A percentile compares a stretch with the other conserved stretches of the same genome.
These are phyloP conservation scores for Beta vulgaris DNA, from an alignment of 148 eudicot genomes.

Conservation along the genomic window DNA sequence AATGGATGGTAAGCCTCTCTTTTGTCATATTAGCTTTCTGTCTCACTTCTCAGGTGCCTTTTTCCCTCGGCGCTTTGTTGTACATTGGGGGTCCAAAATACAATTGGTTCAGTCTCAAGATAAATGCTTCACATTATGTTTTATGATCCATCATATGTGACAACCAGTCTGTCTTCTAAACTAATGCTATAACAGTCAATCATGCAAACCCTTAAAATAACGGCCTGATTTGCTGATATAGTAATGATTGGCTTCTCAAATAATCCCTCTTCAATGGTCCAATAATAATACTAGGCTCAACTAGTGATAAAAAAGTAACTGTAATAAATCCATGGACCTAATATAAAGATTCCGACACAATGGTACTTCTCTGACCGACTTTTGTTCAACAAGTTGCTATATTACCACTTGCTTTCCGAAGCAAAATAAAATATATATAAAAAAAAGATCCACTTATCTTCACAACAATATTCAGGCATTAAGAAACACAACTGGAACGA, in stretches of 20 bases:
- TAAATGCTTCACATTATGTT: too few relatives aligned
- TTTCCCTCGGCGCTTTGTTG: too few relatives aligned
- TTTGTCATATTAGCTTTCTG: neutral
- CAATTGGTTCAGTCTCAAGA: neutral
- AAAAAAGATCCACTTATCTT: too few relatives aligned
- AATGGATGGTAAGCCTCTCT: slow-evolving; percentile 46
- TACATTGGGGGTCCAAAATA: too few relatives aligned
- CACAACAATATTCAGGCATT: too few relatives aligned
- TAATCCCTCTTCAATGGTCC: neutral
- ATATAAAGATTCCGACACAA: neutral
- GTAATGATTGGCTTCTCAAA: neutral
- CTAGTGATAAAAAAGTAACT: too few relatives aligned
- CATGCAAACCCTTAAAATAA: neutral
- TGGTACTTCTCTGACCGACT: neutral
- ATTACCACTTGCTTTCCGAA: neutral
- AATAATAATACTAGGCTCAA: too few relatives aligned
- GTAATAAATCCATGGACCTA: neutral
- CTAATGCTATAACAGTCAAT: neutral
- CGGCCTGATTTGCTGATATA: neutral
- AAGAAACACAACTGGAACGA: too few relatives aligned
- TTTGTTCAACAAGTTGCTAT: neutral
- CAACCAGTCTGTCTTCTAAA: too few relatives aligned
- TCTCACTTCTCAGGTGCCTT: too few relatives aligned
- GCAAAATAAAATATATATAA: neutral
- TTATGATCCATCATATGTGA: too few relatives aligned